Conservation (phyloP, 345 rosid species). For the Aquilaria sinensis region DNA sequence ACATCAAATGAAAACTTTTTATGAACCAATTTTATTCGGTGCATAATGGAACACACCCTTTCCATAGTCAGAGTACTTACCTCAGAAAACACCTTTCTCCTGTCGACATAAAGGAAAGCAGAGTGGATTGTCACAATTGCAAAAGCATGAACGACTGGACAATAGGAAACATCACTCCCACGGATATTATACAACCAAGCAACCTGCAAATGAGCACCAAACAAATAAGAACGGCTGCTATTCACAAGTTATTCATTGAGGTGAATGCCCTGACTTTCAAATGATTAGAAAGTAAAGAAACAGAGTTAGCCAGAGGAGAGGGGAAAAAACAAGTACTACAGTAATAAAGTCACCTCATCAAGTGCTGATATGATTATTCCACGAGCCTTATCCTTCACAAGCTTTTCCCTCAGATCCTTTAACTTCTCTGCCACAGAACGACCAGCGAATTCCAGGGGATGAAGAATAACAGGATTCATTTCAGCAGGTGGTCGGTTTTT, state of each 20-base stretch:
- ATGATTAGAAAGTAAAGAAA: not conserved
- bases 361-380: slow-evolving; percentile 72
- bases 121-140: slow-evolving; percentile 63
- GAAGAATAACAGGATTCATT: slow-evolving; percentile 50
- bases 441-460: slow-evolving; percentile 73
- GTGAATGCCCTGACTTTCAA: not conserved
- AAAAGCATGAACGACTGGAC: slow-evolving; percentile 95
- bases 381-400: slow-evolving; percentile 43
- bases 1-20: not conserved
- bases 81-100: slow-evolving; percentile 67
- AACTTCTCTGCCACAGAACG: slow-evolving; percentile 57
- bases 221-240: not conserved
- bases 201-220: slow-evolving; percentile 50
- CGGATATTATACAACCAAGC: slow-evolving; percentile 97
- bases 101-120: slow-evolving; percentile 76
- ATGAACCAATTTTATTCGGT: not conserved
- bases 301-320: not conserved
- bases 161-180: slow-evolving; percentile 80
- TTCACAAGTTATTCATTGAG: too few species aligned
- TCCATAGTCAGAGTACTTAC: slow-evolving; percentile 23
- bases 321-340: not conserved
- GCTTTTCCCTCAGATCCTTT: slow-evolving; percentile 55
- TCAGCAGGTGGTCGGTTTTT: slow-evolving; percentile 57
- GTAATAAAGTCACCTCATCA: slow-evolving; percentile 59
- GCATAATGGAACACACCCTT: too few species aligned